Conservation (phyloP, 208 protist species). For the Crithidia fasciculata region DNA sequence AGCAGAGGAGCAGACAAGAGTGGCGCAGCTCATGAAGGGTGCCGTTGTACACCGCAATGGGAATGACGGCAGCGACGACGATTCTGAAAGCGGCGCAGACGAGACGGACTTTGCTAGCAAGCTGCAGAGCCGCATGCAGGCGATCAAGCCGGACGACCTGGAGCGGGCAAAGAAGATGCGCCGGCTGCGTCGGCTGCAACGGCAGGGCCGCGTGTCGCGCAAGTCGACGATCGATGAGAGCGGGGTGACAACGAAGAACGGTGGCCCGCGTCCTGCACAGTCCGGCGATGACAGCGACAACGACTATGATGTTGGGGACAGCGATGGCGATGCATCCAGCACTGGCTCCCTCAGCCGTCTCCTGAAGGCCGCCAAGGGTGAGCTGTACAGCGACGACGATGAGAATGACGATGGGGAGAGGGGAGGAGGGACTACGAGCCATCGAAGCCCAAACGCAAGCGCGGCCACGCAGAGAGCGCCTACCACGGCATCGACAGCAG, state of each 20-base stretch:
- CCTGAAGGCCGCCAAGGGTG: conserved; percentile 18
- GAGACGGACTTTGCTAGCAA: conserved; percentile 49
- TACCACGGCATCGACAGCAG: conserved; percentile 41
- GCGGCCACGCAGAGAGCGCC: neutral
- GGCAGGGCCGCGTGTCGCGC: conserved; percentile 64
- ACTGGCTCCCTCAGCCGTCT: conserved; percentile 38
- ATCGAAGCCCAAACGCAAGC: conserved; percentile 13
- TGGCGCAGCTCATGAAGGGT: conserved; percentile 46
- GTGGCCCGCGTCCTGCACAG: conserved; percentile 19
- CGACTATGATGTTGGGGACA: conserved; percentile 22
- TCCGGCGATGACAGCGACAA: conserved; percentile 31
- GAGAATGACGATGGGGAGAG: conserved; percentile 27
- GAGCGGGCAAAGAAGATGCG: conserved; percentile 81
- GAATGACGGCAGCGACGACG: conserved; percentile 26
- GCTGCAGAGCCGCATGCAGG: conserved; percentile 60
- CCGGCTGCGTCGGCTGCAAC: conserved; percentile 76
- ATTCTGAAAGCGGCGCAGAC: conserved; percentile 10
- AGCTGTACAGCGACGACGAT: conserved; percentile 41
- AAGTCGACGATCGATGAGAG: conserved; percentile 67
- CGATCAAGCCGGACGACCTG: conserved; percentile 49
- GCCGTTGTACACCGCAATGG: conserved; percentile 35
- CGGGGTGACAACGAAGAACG: conserved; percentile 34
- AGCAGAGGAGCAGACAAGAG: conserved; percentile 3
- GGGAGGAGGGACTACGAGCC: neutral
- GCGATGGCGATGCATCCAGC: conserved; percentile 28